Percentiles rank a stretch among this genome's conserved stretches.
phyloP scores from a whole-genome alignment of 108 stramenopile genomes.

The Asterionellopsis glacialis region DNA sequence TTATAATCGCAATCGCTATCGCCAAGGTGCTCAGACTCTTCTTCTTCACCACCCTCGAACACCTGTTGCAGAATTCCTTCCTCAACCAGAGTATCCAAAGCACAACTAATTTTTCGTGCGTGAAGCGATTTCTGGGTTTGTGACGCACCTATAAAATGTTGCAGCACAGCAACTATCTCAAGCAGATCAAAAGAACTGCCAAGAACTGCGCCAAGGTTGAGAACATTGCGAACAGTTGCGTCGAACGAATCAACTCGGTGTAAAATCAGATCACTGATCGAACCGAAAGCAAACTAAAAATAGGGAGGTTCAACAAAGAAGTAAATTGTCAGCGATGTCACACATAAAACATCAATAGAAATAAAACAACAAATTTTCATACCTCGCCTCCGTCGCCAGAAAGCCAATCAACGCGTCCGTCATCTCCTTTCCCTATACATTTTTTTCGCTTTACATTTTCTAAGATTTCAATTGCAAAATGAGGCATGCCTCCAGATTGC shows the following conservation, averaged over 20 bases:
- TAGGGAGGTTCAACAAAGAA: no score
- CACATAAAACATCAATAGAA: no score
- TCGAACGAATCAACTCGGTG: constrained; percentile 58
- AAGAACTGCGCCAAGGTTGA: constrained; percentile 56
- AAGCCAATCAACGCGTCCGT: not conserved
- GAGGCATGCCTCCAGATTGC: constrained; percentile 62
- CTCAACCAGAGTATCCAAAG: constrained; percentile 40
- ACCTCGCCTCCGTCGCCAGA: not conserved
- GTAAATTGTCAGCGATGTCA: no score
- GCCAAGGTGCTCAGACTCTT: not conserved
- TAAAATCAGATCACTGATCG: constrained; percentile 37
- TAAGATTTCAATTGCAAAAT: constrained; percentile 50
- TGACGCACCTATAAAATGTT: constrained; percentile 22
- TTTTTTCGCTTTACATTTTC: constrained; percentile 11
- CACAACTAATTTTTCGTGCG: constrained; percentile 16
- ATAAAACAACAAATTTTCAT: not conserved
- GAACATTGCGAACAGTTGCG: constrained; percentile 30
- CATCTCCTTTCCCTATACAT: no score
- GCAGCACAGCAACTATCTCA: constrained; percentile 37
- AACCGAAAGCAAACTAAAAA: no score
- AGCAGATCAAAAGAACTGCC: constrained; percentile 43
- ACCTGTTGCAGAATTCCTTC: constrained; percentile 43
- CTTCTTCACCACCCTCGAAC: constrained; percentile 4
- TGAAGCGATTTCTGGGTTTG: constrained; percentile 18
- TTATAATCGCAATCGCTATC: no score